Base-by-base conservation (phyloP, 495 filamentous ascomycete species). In the Annulohypoxylon maeteangense region DNA sequence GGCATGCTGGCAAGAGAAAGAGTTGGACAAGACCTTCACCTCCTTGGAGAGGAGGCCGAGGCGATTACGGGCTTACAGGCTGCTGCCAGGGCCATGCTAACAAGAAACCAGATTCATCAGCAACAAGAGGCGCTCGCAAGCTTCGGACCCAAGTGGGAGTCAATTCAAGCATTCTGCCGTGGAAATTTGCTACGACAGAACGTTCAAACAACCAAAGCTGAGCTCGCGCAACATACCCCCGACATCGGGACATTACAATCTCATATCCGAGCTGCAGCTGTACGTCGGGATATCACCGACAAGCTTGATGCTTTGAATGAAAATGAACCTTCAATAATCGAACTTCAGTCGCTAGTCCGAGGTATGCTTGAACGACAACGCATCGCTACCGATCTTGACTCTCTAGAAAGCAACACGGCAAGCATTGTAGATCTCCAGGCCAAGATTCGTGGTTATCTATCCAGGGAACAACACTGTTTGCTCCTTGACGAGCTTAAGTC, bases 381-480 rank as follows among this genome's bases (percentile, higher is more conserved):
- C 8, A 65, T 87, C 10, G 81, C 83, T 5, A 78, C 80, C 12
- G 82, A 87, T 7, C 80, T 84, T 23, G 84, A 90, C 47, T 82
- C 84, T 12, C 82, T 99, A 18, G 81, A 87, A 58, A 79, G 79
- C 18, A 81, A 95, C 65, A 83, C 85, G 8, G 64, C 80, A 2
- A 74, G 79, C 4, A 88, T 97, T 65, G 85, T 81, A 7, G 78
- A 85, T 8, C 82, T 97, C 7, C 95, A 99, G 78, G 86, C 91
- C 8, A 83, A 87, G 27, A 84, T 86, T 45, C 88, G 95, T 45
- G 94, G 92, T 1, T 84, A 78, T 55, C 76, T 88, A 7, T 81
- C 81, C 63, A 83, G 92, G 50, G 77, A 87, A 54, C 67, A 81
- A n/a, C 83, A 86, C 25, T 75, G 74, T 51, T 76, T 79, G 0